Percentiles rank a stretch among this genome's conserved stretches.
Evolutionary conservation across 2,329 filamentous ascomycete genomes (phyloP).

Genomic region (Phialophora chinensis): DNA sequence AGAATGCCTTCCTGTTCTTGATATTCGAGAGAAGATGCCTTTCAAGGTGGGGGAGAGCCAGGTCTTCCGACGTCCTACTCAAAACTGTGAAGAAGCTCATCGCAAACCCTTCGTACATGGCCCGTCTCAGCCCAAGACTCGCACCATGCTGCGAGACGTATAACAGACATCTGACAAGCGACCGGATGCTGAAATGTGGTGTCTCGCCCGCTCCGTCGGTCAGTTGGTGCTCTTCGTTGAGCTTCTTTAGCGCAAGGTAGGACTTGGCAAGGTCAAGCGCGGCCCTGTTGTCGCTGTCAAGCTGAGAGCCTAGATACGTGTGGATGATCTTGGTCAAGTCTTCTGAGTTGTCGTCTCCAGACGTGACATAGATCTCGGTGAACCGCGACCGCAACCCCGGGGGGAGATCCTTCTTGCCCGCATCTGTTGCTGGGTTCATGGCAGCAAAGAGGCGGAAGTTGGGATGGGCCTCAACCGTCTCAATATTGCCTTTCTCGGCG

Average conservation of each 20-base stretch:
- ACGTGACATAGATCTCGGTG: conserved; percentile 92
- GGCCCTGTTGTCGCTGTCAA: conserved; percentile 73
- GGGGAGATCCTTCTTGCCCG: conserved; percentile 92
- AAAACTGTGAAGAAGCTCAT: conserved; percentile 97
- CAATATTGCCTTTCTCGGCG: conserved; percentile 90
- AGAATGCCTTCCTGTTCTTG: conserved; percentile 71
- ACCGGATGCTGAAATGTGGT: conserved; percentile 95
- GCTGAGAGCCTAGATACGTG: conserved; percentile 78
- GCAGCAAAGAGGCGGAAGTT: conserved; percentile 96
- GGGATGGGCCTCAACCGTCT: conserved; percentile 85
- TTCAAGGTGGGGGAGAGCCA: conserved; percentile 79
- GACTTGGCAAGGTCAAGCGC: conserved; percentile 82
- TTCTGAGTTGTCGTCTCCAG: conserved; percentile 83
- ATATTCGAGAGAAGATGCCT: conserved; percentile 77
- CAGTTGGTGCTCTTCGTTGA: conserved; percentile 80
- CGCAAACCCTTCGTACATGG: conserved; percentile 91
- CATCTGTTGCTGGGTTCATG: conserved; percentile 98
- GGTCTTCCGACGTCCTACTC: conserved; percentile 77
- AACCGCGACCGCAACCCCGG: conserved; percentile 88
- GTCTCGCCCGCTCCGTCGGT: conserved; percentile 96
- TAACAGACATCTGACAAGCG: conserved; percentile 83
- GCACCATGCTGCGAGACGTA: conserved; percentile 87
- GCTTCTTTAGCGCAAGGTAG: conserved; percentile 83
- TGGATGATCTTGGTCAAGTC: conserved; percentile 88
- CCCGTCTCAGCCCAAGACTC: conserved; percentile 81